Conservation (phyloP, 2,329 filamentous ascomycete genomes). For the Fusarium proliferatum region DNA sequence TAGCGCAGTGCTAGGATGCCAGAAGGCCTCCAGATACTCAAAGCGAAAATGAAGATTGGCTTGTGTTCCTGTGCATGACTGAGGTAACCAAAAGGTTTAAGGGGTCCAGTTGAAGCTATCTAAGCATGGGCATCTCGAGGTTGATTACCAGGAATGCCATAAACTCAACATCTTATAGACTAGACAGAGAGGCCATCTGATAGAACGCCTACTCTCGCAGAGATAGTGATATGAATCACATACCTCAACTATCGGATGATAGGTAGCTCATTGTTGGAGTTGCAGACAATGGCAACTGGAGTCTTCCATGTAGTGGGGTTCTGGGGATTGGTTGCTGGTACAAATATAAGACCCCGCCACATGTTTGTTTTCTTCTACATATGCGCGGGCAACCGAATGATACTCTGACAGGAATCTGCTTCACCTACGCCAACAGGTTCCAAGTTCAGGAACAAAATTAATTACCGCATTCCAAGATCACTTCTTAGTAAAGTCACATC, state of each 20-base stretch:
- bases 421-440: neutral
- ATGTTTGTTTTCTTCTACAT: slow-evolving; percentile 39
- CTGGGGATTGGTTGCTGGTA: slow-evolving; percentile 33
- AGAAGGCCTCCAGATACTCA: neutral
- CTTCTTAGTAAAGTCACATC: neutral
- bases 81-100: neutral
- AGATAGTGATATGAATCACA: neutral
- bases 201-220: neutral
- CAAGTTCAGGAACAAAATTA: neutral
- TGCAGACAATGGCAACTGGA: slow-evolving; percentile 3
- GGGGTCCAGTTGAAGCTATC: neutral
- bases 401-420: neutral
- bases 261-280: neutral
- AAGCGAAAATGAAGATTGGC: neutral
- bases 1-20: neutral
- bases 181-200: neutral
- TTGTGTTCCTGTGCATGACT: neutral
- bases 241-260: neutral
- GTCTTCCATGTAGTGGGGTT: slow-evolving; percentile 25
- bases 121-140: neutral
- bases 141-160: neutral
- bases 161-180: neutral
- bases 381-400: neutral
- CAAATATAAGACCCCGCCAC: slow-evolving; percentile 36
- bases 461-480: neutral